A percentile compares a stretch with the other conserved stretches of the same genome.
Evolutionary conservation across 371 early-diverging fungal species (phyloP).

Genomic region (Blyttiomyces sp.): DNA sequence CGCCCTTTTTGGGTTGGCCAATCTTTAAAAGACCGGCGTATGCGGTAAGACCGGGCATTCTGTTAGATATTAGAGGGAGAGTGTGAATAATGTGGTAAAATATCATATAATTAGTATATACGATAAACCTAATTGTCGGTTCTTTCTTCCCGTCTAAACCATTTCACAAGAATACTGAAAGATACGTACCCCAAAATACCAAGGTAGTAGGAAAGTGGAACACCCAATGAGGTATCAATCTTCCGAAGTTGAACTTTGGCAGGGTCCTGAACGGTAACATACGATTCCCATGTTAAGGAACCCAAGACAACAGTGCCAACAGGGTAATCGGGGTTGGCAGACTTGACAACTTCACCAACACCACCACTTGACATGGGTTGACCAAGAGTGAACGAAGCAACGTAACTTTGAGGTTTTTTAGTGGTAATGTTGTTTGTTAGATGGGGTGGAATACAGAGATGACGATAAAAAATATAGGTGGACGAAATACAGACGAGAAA

Average conservation of each 20-base stretch:
- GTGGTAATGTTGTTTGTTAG: too few species aligned
- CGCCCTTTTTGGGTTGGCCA: slow-evolving; percentile 63
- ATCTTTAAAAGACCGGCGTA: slow-evolving; percentile 58
- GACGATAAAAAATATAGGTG: neutral
- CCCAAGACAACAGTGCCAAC: slow-evolving; percentile 63
- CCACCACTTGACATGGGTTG: slow-evolving; percentile 58
- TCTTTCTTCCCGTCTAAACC: too few species aligned
- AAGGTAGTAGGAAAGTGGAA: slow-evolving; percentile 46
- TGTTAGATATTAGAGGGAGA: too few species aligned
- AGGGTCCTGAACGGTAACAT: slow-evolving; percentile 35
- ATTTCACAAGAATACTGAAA: too few species aligned
- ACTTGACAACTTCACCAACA: slow-evolving; percentile 61
- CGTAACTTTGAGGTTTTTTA: slow-evolving; percentile 35
- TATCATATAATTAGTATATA: too few species aligned
- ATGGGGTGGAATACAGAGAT: neutral
- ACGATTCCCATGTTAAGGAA: slow-evolving; percentile 54
- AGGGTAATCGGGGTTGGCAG: slow-evolving; percentile 52
- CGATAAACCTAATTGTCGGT: too few species aligned
- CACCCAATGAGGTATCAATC: slow-evolving; percentile 5
- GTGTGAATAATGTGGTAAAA: too few species aligned
- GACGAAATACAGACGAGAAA: neutral
- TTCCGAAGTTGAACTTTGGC: slow-evolving; percentile 27
- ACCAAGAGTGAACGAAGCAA: slow-evolving; percentile 53
- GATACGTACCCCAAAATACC: slow-evolving; percentile 45
- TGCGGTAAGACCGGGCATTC: slow-evolving; percentile 64